A percentile compares a stretch with the other conserved stretches of the same genome.
These are phyloP conservation scores for Plantago lanceolata DNA, from an alignment of 305 asterid genomes.

Conservation along the genomic window DNA sequence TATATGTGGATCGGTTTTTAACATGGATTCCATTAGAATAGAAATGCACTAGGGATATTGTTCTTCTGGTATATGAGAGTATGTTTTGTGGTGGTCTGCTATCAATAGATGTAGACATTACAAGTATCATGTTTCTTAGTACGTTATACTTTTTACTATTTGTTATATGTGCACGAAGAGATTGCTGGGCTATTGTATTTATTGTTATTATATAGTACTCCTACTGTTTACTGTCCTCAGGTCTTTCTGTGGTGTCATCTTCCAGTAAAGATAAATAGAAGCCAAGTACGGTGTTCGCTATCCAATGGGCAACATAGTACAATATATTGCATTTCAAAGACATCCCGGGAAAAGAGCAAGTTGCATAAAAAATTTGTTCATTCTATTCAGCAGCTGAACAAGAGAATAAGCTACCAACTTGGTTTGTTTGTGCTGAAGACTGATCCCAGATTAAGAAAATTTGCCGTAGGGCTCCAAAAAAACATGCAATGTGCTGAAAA, in stretches of 20 bases:
- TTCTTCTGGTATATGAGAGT: too few relatives aligned
- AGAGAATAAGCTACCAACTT: constrained; percentile 29
- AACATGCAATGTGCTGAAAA: constrained; percentile 27
- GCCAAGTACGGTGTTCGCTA: constrained; percentile 29
- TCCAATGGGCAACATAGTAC: constrained; percentile 31
- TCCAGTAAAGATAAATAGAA: constrained; percentile 28
- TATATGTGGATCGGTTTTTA: too few relatives aligned
- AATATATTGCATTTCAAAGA: constrained; percentile 27
- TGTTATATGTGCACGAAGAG: neutral
- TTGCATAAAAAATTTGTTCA: constrained; percentile 25
- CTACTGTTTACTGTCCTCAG: constrained; percentile 36
- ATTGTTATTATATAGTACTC: constrained; percentile 13
- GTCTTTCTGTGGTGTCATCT: constrained; percentile 43
- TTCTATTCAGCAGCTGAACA: constrained; percentile 34
- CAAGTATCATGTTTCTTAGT: too few relatives aligned
- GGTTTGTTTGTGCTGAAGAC: constrained; percentile 31
- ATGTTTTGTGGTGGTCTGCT: too few relatives aligned
- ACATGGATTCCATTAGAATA: too few relatives aligned
- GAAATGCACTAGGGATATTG: too few relatives aligned
- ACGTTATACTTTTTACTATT: too few relatives aligned
- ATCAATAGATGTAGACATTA: too few relatives aligned
- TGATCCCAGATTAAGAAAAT: constrained; percentile 33
- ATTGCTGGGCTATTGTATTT: constrained; percentile 13
- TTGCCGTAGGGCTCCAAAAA: constrained; percentile 31
- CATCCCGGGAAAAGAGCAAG: constrained; percentile 22